These are phyloP conservation scores for Astrephomene gubernaculifera DNA, from an alignment of 139 green algal genomes.

Conservation along the genomic window DNA sequence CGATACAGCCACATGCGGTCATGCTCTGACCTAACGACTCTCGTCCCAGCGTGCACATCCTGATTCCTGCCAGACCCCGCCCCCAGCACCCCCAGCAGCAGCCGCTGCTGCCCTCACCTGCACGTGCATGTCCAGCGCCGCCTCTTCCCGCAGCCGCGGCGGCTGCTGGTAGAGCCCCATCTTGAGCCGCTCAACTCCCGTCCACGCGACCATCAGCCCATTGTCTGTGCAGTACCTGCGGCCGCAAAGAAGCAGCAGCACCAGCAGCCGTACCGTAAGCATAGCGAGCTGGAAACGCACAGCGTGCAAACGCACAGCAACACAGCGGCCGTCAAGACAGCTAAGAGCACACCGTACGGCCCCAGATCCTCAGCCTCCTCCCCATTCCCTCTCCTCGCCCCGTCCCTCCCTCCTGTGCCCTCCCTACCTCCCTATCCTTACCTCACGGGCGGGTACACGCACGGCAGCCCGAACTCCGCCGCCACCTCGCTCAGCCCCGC, in stretches of 20 bases:
- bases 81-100: too few species aligned
- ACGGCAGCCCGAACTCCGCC: constrained; percentile 59
- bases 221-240: constrained; percentile 93
- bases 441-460: constrained; percentile 83
- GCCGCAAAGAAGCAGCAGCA: background rate
- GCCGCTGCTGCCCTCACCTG: too few species aligned
- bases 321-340: too few species aligned
- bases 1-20: too few species aligned
- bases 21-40: too few species aligned
- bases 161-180: constrained; percentile 53
- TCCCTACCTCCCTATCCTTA: background rate
- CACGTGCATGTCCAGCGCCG: constrained; percentile 26
- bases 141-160: background rate
- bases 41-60: too few species aligned
- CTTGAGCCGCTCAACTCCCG: constrained; percentile 58
- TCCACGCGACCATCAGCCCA: constrained; percentile 97
- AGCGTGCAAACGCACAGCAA: background rate
- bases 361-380: background rate
- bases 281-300: background rate
- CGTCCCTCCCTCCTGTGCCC: background rate
- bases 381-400: background rate
- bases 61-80: too few species aligned
- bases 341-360: too few species aligned
- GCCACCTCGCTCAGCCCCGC: constrained; percentile 66
- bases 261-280: background rate